Base-by-base conservation (phyloP, 176 grass and related monocot species). In the Otatea glauca region DNA sequence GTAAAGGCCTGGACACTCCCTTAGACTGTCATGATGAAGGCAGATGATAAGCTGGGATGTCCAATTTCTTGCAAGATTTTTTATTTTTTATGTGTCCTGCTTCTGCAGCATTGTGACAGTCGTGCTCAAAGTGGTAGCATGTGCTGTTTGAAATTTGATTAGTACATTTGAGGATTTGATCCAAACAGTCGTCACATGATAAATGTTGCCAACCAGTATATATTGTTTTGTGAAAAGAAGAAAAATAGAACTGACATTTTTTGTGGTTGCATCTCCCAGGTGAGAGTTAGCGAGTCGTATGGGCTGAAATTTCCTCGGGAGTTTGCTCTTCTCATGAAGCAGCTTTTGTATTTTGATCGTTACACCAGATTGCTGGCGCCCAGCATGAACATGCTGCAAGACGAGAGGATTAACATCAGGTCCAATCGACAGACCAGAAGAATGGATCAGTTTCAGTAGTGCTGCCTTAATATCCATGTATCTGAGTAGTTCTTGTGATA, bases 291-390 rank as follows among this genome's bases (percentile, higher is more conserved):
- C 15, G 96, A 98, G 74, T 98, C 96, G 4, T 92, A 98, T 56
- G 96, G 96, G 49, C 51, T 98, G 85, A 93, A 76, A 90, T 98
- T 98, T 82, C 96, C 96, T 24, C 91, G 93, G 6, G 93, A 98
- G 21, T 98, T 98, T 42, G 96, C 96, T 48, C 96, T 98, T 62
- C 88, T 98, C 12, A 92, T 93, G 91, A 98, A 98, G 77, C 96
- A 98, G 55, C 86, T 98, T 27, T 82, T 98, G 81, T 98, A 98
- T 75, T 98, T 98, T 29, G 96, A 98, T 68, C 96, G 94, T 10
- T 97, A 97, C 45, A 98, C 96, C 12, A 88, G 96, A 75, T 67
- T 98, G 75, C 48, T 98, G 64, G 96, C 96, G 16, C 96, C 96
- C 3, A 92, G 79, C 76, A 95, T 98, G 96, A 98, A 94, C 89